These are phyloP conservation scores for Ogataea parapolymorpha DNA, from an alignment of 805 yeast species.

Conservation along the genomic window DNA sequence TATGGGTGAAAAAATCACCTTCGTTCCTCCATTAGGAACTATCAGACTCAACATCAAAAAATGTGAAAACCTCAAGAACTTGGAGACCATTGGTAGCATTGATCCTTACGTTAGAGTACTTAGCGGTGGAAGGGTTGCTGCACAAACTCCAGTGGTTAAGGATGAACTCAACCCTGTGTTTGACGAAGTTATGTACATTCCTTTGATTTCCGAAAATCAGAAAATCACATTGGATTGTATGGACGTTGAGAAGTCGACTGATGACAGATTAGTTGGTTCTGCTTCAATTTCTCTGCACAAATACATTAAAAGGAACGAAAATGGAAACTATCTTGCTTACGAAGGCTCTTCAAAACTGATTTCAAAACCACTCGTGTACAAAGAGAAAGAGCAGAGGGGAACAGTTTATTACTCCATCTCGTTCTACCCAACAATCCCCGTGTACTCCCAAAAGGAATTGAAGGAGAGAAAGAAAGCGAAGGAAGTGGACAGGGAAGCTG, in stretches of 20 bases:
- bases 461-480: conserved; percentile 41
- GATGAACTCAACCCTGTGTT: conserved; percentile 56
- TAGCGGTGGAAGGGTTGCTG: conserved; percentile 55
- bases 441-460: conserved; percentile 56
- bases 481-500: conserved; percentile 36
- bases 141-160: conserved; percentile 51
- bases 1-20: conserved; percentile 36
- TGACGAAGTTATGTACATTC: conserved; percentile 56
- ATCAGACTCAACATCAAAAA: conserved; percentile 55
- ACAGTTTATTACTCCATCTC: conserved; percentile 46
- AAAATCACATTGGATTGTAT: conserved; percentile 53
- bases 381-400: conserved; percentile 48
- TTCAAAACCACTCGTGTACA: conserved; percentile 30
- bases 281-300: conserved; percentile 48
- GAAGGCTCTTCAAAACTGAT: conserved; percentile 49
- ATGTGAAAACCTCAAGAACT: conserved; percentile 49
- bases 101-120: conserved; percentile 70
- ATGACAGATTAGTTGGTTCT: conserved; percentile 61
- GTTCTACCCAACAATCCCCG: conserved; percentile 64
- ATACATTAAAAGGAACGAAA: conserved; percentile 44
- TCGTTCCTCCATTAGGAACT: conserved; percentile 64
- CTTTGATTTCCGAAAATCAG: conserved; percentile 59
- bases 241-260: conserved; percentile 64
- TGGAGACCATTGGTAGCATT: conserved; percentile 67
- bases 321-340: conserved; percentile 46